Evolutionary conservation across 2,329 filamentous ascomycete genomes (phyloP), one percentile per base, ranked within the genome.

Genomic region (Bimuria novae-zelandiae): DNA sequence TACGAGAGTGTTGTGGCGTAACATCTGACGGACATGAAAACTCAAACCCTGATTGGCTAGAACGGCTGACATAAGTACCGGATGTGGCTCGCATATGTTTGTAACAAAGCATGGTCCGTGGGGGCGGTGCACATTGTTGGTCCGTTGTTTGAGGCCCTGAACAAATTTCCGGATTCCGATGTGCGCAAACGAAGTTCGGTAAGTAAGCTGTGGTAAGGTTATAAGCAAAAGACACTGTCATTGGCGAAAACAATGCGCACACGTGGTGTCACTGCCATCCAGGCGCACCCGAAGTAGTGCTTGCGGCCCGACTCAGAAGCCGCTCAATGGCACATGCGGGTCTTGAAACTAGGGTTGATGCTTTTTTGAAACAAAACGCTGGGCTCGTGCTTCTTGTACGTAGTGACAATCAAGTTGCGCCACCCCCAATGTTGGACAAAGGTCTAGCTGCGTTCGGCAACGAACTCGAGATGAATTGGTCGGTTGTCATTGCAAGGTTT

Each of bases 121-220:
- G 44, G 44, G 33, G n/a, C 44, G 21, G 12, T 33, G 23, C 44
- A n/a, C 44, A 29, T 35, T 47, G 33, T 39, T 47, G 44, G 33
- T 37, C 44, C 44, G 44, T 37, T 39, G 44, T 47, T 47, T 47
- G 44, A 47, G 23, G 23, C n/a, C 12, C 39, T 4, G 3, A n/a
- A 19, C 44, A 47, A 47, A 47, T 47, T 29, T 47, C 44, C 44
- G 44, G 14, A 47, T 39, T 36, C 44, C 44, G 44, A 37, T 35
- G 21, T 21, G 33, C 19, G 36, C 22, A 25, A 41, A n/a, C 22
- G 10, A 41, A 21, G 19, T 8, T 25, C 22, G 6, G 17, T 19
- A 16, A 30, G 21, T 14, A 25, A n/a, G 19, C 16, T n/a, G 16
- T 22, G 3, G 17, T 33, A 32, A 32, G 30, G 7, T 30, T 43